These are phyloP conservation scores for Tetrahymena thermophila DNA, from an alignment of 73 alveolate species.

Conservation along the genomic window DNA sequence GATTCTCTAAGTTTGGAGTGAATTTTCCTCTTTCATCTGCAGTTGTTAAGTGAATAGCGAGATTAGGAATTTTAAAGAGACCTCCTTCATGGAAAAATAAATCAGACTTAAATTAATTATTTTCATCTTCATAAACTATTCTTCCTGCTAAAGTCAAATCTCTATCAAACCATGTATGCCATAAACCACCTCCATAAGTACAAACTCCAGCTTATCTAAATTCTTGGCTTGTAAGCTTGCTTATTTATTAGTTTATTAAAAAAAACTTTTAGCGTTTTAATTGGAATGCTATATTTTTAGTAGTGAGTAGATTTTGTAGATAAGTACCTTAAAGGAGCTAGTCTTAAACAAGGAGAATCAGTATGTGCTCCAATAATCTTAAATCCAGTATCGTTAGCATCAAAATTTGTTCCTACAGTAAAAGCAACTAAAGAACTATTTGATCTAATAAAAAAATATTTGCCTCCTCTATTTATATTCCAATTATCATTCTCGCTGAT, in stretches of 20 bases:
- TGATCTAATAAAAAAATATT: conserved; percentile 87
- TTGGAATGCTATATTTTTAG: background rate
- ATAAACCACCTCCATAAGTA: conserved; percentile 96
- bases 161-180: conserved; percentile 99
- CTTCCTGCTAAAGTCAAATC: conserved; percentile 95
- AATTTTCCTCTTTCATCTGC: conserved; percentile 70
- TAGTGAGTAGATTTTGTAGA: background rate
- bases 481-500: conserved; percentile 81
- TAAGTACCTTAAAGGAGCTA: conserved; percentile 71
- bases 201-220: conserved; percentile 75
- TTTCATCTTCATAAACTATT: conserved; percentile 69
- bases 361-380: conserved; percentile 94
- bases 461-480: conserved; percentile 83
- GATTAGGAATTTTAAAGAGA: conserved; percentile 82
- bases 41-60: conserved; percentile 89
- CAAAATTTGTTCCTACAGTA: conserved; percentile 71
- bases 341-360: conserved; percentile 90
- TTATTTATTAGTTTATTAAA: background rate
- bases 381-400: conserved; percentile 59
- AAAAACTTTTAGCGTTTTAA: background rate
- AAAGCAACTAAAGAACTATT: conserved; percentile 90
- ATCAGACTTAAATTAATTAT: conserved; percentile 58
- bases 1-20: conserved; percentile 82
- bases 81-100: conserved; percentile 83
- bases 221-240: conserved; percentile 76